phyloP scores from a whole-genome alignment of 306 rosid genomes.

The Vigna unguiculata region DNA sequence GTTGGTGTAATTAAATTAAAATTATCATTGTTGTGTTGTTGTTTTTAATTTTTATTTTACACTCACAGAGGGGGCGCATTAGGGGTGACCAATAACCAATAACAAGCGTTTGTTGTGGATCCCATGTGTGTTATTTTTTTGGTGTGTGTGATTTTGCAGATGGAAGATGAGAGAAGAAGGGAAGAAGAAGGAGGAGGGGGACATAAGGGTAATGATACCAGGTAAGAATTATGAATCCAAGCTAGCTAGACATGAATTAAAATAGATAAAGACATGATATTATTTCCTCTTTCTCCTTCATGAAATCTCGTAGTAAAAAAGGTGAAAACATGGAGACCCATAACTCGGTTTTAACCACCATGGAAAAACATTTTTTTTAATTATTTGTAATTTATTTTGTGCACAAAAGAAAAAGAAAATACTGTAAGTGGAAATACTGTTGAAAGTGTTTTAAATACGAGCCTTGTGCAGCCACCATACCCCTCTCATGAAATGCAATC shows the following conservation, averaged over 20 bases:
- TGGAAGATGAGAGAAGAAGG: conserved; percentile 38
- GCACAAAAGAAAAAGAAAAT: neutral
- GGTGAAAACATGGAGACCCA: conserved; percentile 62
- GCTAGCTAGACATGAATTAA: conserved; percentile 26
- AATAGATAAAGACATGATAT: conserved; percentile 14
- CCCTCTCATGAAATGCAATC: conserved; percentile 1
- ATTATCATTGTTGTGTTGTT: neutral
- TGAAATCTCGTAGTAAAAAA: conserved; percentile 64
- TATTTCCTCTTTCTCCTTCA: conserved; percentile 40
- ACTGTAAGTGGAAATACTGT: conserved; percentile 72
- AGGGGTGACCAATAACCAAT: conserved; percentile 1
- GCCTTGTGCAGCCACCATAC: conserved; percentile 56
- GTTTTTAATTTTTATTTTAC: conserved; percentile 38
- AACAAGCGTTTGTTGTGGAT: conserved; percentile 26
- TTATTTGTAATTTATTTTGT: neutral
- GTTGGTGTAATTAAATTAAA: conserved; percentile 29
- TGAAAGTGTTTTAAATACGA: conserved; percentile 53
- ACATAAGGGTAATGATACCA: conserved; percentile 56
- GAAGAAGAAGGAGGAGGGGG: conserved; percentile 46
- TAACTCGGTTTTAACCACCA: conserved; percentile 46
- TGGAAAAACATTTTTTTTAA: conserved; percentile 35
- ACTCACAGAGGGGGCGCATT: conserved; percentile 19
- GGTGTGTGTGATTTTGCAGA: conserved; percentile 44
- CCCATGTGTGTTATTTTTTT: conserved; percentile 5
- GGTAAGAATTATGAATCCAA: conserved; percentile 55